Evolutionary conservation across 768 basidiomycete genomes (phyloP), one percentile per base, ranked within the genome.

Genomic region (Leccinum rimulosum): DNA sequence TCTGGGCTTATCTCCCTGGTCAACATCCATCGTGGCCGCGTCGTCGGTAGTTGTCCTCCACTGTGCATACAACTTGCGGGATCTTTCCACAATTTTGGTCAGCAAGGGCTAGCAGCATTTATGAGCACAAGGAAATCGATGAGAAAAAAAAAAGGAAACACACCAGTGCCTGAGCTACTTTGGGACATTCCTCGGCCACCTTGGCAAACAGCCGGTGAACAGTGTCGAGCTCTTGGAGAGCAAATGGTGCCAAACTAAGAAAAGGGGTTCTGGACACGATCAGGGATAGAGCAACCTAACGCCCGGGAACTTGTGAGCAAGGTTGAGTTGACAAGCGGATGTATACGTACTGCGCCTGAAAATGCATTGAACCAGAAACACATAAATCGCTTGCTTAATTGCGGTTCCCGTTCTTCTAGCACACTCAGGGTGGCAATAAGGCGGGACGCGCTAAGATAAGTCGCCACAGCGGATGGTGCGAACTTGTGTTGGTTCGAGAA

Each of bases 331-430:
- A 10, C 49, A 49, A 31, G 30, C 38, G 7, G 40, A 52, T 22
- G 15, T 14, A 60, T 47, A 77, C 86, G 72, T 68, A 88, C 88
- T 59, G 84, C 84, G 8, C 85, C 85, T 48, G 88, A 88, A 68
- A 88, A 88, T 19, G 82, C 77, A 66, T 90, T 88, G 59, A 86
- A 85, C 88, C 89, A 91, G 65, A 88, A 84, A 68, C 84, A 82
- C 70, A 87, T 79, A 63, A 88, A 86, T 31, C 89, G 80, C 54
- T 80, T 80, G 61, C 82, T 84, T 52, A 89, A 71, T 62, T 85
- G 81, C 8, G 83, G 80, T 67, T 87, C 82, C 60, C 81, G 77
- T 40, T 80, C 74, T 68, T 82, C 85, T 25, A 89, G 72, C 36
- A 75, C 77, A 61, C 84, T 81, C 17, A 88, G 71, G 2, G 82